Base-by-base conservation (phyloP, 139 green algal genomes). In the Chlorella sp. region DNA sequence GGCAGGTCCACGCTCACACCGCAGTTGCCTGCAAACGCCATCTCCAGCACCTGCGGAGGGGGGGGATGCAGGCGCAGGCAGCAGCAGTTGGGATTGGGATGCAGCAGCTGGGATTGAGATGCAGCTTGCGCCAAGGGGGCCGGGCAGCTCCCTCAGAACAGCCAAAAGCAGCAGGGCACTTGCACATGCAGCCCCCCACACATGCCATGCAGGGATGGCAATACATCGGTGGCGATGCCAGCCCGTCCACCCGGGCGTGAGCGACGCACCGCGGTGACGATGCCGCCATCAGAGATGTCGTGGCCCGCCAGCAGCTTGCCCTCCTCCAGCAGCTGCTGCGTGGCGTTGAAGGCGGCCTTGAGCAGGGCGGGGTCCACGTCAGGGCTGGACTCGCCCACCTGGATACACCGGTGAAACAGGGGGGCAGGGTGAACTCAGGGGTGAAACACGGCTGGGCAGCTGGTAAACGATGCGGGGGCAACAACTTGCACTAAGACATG, bases 241-340 rank as follows among this genome's bases (percentile, higher is more conserved):
- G 44, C 44, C 11, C 44, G 44, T 4, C 11, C 11, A 60, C 2
- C 11, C 51, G 21, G 51, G 21, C 9, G 11, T 30, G 3, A 17
- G 5, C 1, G 30, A 39, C 76, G 39, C 76, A 86, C 67, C 13
- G 94, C 86, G 26, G 93, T 94, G 0, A 90, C 92, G 23, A 98
- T 79, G 80, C 97, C 97, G 41, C 97, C 97, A 81, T 99, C 97
- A 71, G 86, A 95, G 80, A 99, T 94, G 91, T 99, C 97, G 84
- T 99, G 97, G 3, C 97, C 97, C 21, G 97, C 91, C 38, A 87
- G 92, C 74, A 99, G 92, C 56, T 89, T 68, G 25, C 92, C 88
- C 9, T 88, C 69, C 4, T 72, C 82, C 0, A 99, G 64, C 79
- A 99, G 92, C 26, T 36, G 51, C 92, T 98, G 95, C 21, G 94